These are phyloP conservation scores for Breviolum minutum DNA, from an alignment of 73 alveolate species.

Conservation along the genomic window DNA sequence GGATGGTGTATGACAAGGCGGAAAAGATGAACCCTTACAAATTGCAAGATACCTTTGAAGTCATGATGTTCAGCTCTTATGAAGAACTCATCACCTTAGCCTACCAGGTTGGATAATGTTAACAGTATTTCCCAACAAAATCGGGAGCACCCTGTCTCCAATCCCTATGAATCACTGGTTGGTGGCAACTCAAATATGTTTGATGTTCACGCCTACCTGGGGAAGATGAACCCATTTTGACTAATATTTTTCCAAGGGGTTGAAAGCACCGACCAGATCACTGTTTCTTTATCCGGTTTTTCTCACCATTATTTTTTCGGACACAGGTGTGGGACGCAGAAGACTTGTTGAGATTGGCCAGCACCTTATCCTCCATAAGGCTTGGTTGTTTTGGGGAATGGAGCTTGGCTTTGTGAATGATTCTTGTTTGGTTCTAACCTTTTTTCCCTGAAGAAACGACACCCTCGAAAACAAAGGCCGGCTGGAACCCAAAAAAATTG, in stretches of 20 bases:
- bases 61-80: background rate
- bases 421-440: background rate
- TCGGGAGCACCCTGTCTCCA: no score
- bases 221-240: no score
- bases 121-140: no score
- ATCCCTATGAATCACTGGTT: no score
- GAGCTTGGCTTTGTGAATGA: no score
- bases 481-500: background rate
- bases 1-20: background rate
- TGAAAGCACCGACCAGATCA: no score
- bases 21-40: background rate
- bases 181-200: background rate
- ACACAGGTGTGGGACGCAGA: conserved; percentile 53
- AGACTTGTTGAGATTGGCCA: conserved; percentile 27
- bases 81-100: background rate
- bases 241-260: no score
- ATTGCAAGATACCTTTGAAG: background rate
- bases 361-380: conserved; percentile 53
- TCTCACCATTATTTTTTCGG: background rate
- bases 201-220: no score
- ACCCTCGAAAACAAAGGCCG: background rate
- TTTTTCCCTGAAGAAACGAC: background rate
- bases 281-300: background rate
- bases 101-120: no score
- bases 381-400: background rate